Evolutionary conservation across 331 rosid species (phyloP), one percentile per base, ranked within the genome.

Genomic region (Prunus yedoensis): DNA sequence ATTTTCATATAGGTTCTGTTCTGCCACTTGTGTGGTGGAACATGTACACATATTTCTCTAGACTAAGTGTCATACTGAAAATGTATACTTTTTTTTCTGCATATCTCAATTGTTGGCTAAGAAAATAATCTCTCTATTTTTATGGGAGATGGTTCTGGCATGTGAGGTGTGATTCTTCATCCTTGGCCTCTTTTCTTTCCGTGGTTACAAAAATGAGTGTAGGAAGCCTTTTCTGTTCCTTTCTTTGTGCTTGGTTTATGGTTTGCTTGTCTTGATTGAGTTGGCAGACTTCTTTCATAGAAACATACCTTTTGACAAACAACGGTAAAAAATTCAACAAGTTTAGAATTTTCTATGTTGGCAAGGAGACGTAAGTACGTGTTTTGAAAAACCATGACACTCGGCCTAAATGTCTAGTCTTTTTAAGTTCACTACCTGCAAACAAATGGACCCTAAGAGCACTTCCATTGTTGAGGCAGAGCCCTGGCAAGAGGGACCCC

Each of bases 1-100:
- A 30, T 30, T 30, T 30, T 30, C 32, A 30, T 80, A 74, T 80
- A 85, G 80, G 85, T 80, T 76, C 57, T 85, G 65, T 43, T 72
- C 53, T 58, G 32, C 77, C 68, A 83, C 74, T 15, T 54, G 57
- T 59, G 46, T 64, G 72, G 76, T 69, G 82, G 76, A 76, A 63
- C 71, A 66, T 71, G 51, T 66, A 41, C 45, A 14, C 76, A 78
- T 69, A 18, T 28, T 13, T 51, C 61, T 62, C 56, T 43, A 38
- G 9, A 72, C 45, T 3, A 9, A 9, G 66, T 58, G 53, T n/a
- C 56, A 60, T n/a, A 71, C 73, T 62, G 21, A 43, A 25, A 59
- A 61, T 72, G 43, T 67, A 58, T 45, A 65, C 80, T 10, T 23
- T 71, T 41, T 23, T 53, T 32, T 21, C 60, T 38, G 72, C 73